phyloP scores from a whole-genome alignment of 2,329 filamentous ascomycete genomes.

The Alternaria postmessia region DNA sequence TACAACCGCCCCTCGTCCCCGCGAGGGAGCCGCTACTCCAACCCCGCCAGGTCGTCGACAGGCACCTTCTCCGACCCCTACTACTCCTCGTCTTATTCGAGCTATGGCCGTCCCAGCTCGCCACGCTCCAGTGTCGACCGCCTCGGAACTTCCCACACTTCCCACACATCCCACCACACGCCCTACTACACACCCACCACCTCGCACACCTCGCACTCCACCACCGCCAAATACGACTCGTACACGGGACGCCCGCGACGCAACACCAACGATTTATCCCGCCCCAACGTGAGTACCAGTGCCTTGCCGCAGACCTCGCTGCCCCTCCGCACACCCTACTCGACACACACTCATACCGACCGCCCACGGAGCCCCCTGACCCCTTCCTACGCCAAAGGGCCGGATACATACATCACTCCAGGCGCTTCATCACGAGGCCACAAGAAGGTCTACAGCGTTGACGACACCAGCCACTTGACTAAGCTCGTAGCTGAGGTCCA shows the following conservation, averaged over 20 bases:
- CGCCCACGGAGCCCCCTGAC: constrained; percentile 54
- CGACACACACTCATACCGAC: constrained; percentile 32
- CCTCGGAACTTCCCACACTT: constrained; percentile 17
- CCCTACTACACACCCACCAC: constrained; percentile 35
- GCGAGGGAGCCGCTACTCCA: constrained; percentile 35
- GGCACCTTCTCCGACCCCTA: constrained; percentile 49
- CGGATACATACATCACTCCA: constrained; percentile 51
- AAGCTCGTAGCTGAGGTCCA: constrained; percentile 51
- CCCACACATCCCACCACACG: constrained; percentile 24
- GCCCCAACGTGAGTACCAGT: constrained; percentile 49
- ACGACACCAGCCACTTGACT: constrained; percentile 52
- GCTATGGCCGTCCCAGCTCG: constrained; percentile 40
- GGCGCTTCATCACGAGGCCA: constrained; percentile 43
- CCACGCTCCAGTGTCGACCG: constrained; percentile 48
- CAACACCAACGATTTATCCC: constrained; percentile 51
- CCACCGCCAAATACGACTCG: constrained; percentile 51
- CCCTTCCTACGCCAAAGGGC: constrained; percentile 44
- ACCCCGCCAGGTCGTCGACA: constrained; percentile 48
- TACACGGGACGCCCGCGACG: constrained; percentile 57
- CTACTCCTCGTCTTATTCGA: constrained; percentile 37
- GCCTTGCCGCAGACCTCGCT: constrained; percentile 32
- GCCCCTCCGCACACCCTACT: constrained; percentile 44
- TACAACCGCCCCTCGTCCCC: constrained; percentile 48
- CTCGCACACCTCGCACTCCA: constrained; percentile 38
- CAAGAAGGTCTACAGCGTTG: constrained; percentile 60